These are phyloP conservation scores for Entomortierella parvispora DNA, from an alignment of 192 early-diverging fungal species.

Conservation along the genomic window DNA sequence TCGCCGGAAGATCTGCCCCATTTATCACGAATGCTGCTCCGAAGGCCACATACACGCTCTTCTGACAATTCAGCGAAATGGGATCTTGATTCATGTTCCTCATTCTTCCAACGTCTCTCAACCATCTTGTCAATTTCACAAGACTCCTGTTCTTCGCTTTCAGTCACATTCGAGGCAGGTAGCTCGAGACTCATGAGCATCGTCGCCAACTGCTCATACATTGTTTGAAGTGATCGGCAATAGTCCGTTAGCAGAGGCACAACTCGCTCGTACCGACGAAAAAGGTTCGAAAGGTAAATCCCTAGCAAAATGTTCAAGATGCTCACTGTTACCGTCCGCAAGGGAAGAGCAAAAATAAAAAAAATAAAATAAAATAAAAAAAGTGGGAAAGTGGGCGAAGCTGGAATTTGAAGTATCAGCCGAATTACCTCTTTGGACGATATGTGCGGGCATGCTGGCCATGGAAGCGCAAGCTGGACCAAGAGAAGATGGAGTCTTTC, in stretches of 20 bases:
- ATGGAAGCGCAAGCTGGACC: constrained; percentile 59
- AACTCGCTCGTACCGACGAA: constrained; percentile 36
- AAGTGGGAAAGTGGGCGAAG: not conserved
- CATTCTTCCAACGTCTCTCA: no score
- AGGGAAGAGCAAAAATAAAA: not conserved
- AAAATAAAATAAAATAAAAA: not conserved
- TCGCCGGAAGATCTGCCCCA: no score
- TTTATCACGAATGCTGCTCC: no score
- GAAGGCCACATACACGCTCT: no score
- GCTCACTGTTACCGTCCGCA: not conserved
- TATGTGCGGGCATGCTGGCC: constrained; percentile 41
- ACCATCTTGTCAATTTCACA: not conserved
- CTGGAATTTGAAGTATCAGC: not conserved
- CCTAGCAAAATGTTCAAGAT: constrained; percentile 8
- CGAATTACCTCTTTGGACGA: constrained; percentile 56
- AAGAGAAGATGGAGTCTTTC: constrained; percentile 50
- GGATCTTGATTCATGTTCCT: no score
- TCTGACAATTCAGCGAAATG: no score
- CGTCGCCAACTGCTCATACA: constrained; percentile 19
- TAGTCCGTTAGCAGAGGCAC: constrained; percentile 21
- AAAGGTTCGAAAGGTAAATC: constrained; percentile 16
- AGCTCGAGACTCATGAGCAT: constrained; percentile 32
- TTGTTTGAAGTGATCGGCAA: constrained; percentile 9
- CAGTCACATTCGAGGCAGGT: not conserved
- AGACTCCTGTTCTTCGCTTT: not conserved